Percentiles rank a stretch among this genome's conserved stretches.
These are phyloP conservation scores for Bidens hawaiensis DNA, from an alignment of 140 eudicot species.

Conservation along the genomic window DNA sequence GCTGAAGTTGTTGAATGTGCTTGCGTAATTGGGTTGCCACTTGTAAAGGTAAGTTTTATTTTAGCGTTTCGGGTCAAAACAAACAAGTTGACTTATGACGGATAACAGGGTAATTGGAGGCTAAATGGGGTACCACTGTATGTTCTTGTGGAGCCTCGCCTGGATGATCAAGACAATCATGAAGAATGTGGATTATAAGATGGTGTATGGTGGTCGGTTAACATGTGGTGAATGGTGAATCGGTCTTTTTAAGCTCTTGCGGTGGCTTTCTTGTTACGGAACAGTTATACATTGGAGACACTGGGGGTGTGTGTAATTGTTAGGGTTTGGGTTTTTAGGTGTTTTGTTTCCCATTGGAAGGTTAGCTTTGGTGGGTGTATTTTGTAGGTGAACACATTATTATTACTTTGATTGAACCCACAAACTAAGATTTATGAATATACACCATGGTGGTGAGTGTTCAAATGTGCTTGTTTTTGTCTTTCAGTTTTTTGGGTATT, in stretches of 20 bases:
- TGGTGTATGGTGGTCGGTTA: constrained; percentile 7
- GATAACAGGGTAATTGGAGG: constrained; percentile 50
- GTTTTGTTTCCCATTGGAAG: constrained; percentile 13
- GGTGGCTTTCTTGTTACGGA: constrained; percentile 3
- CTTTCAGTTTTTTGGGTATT: background rate
- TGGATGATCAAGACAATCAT: constrained; percentile 11
- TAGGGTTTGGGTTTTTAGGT: constrained; percentile 26
- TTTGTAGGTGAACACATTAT: constrained; percentile 35
- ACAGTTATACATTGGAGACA: background rate
- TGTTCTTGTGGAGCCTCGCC: constrained; percentile 76
- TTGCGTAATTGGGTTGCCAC: constrained; percentile 86
- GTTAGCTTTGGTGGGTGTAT: constrained; percentile 11
- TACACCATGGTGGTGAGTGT: background rate
- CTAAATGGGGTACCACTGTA: constrained; percentile 66
- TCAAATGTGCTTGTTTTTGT: constrained; percentile 12
- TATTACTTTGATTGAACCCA: constrained; percentile 27
- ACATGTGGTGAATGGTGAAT: background rate
- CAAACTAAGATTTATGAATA: constrained; percentile 22
- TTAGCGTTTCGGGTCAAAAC: background rate
- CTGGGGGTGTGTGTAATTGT: constrained; percentile 34
- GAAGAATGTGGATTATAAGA: constrained; percentile 20
- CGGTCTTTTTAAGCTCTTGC: background rate
- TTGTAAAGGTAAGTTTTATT: constrained; percentile 43
- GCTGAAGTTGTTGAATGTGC: constrained; percentile 93
- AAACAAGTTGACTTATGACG: background rate